Conservation (phyloP, 352 stramenopile genomes). For the Phytophthora tentaculata region DNA sequence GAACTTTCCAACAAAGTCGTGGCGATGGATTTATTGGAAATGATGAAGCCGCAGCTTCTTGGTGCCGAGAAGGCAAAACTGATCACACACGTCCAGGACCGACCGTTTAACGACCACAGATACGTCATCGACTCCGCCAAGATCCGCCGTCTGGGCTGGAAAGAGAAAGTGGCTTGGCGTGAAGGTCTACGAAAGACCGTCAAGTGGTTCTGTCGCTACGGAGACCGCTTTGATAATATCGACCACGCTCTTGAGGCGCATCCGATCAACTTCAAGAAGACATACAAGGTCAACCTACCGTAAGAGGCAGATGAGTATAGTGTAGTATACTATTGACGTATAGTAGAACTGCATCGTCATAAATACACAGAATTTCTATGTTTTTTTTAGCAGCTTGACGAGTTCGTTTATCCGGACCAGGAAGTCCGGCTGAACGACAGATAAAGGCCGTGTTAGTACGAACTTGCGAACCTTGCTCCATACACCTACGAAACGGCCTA, state of each 20-base stretch:
- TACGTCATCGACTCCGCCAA: slow-evolving; percentile 97
- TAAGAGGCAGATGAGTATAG: slow-evolving; percentile 11
- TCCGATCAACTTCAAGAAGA: slow-evolving; percentile 81
- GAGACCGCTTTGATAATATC: slow-evolving; percentile 85
- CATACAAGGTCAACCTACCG: slow-evolving; percentile 46
- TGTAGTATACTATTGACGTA: slow-evolving; percentile 6
- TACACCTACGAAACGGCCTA: slow-evolving; percentile 5
- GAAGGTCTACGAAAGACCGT: slow-evolving; percentile 2
- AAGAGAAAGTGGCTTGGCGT: neutral
- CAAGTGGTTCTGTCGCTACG: slow-evolving; percentile 32
- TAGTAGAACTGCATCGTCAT: slow-evolving; percentile 23
- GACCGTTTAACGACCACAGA: slow-evolving; percentile 98
- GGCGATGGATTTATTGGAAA: slow-evolving; percentile 87
- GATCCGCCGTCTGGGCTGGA: slow-evolving; percentile 93
- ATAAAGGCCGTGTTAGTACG: neutral
- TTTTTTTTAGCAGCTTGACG: too few relatives aligned
- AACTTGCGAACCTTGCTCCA: slow-evolving; percentile 9
- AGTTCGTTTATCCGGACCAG: too few relatives aligned
- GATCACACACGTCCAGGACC: slow-evolving; percentile 84
- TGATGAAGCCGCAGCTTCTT: slow-evolving; percentile 56
- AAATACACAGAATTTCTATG: neutral
- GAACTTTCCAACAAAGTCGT: slow-evolving; percentile 81
- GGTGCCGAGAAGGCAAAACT: slow-evolving; percentile 52
- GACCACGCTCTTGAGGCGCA: slow-evolving; percentile 85
- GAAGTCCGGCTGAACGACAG: slow-evolving; percentile 11